phyloP scores from a whole-genome alignment of 202 grass and related monocot genomes.

The Schoenoplectus tabernaemontani region DNA sequence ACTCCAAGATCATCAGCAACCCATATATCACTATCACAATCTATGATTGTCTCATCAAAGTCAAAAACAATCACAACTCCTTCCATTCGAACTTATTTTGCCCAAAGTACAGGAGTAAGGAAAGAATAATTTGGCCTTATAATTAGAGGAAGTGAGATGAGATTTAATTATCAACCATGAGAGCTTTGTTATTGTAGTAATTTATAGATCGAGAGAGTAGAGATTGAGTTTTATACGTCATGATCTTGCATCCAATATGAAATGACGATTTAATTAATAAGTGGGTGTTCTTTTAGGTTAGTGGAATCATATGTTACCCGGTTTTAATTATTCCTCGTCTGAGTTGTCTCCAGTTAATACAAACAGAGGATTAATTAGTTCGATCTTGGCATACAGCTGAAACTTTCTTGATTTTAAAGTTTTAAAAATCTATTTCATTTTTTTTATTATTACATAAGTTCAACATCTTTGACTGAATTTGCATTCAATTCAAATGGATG shows the following conservation, averaged over 20 bases:
- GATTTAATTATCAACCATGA: not conserved
- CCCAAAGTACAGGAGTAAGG: not conserved
- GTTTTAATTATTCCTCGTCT: too few relatives aligned
- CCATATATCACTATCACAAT: slow-evolving; percentile 33
- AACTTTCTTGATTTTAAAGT: too few relatives aligned
- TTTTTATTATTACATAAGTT: too few relatives aligned
- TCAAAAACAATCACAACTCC: slow-evolving; percentile 27
- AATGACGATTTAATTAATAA: not conserved
- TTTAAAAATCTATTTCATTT: too few relatives aligned
- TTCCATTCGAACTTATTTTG: slow-evolving; percentile 18
- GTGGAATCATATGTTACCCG: slow-evolving; percentile 15
- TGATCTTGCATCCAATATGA: not conserved
- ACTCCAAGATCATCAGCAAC: slow-evolving; percentile 24
- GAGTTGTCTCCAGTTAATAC: too few relatives aligned
- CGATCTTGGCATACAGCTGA: too few relatives aligned
- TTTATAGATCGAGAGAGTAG: too few relatives aligned
- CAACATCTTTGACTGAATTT: too few relatives aligned
- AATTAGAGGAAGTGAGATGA: slow-evolving; percentile 2
- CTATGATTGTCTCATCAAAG: slow-evolving; percentile 43
- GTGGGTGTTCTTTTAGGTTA: not conserved
- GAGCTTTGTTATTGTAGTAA: not conserved
- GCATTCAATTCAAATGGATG: too few relatives aligned
- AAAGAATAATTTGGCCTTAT: not conserved
- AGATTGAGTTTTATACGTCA: slow-evolving; percentile 19
- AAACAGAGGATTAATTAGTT: too few relatives aligned